Evolutionary conservation across 495 filamentous ascomycete genomes (phyloP).

Genomic region (Trichocladium uniseriatum): DNA sequence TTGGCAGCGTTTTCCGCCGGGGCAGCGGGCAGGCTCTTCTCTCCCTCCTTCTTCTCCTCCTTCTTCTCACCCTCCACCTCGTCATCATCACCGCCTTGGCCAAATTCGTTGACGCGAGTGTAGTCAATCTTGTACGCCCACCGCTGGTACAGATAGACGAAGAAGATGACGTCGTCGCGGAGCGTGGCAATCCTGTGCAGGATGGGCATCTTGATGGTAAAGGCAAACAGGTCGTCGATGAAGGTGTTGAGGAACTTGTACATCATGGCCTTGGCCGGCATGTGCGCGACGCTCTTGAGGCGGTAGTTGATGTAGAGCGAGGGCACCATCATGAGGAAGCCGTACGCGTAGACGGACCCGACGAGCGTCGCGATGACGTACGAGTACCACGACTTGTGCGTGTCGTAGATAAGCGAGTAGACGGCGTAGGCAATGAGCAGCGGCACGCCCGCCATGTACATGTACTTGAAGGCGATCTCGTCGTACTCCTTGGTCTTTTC

Average conservation of each 20-base stretch:
- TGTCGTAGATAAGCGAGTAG: conserved; percentile 87
- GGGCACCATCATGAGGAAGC: conserved; percentile 99
- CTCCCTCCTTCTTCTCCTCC: conserved; percentile 16
- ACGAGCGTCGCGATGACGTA: conserved; percentile 86
- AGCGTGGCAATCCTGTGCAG: conserved; percentile 91
- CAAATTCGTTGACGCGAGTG: conserved; percentile 91
- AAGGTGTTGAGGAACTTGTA: conserved; percentile 90
- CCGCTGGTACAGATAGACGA: conserved; percentile 93
- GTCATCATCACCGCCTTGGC: conserved; percentile 86
- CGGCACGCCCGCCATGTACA: conserved; percentile 86
- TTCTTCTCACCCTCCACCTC: conserved; percentile 42
- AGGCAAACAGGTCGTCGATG: conserved; percentile 72
- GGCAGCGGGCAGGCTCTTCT: conserved; percentile 9
- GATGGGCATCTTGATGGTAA: conserved; percentile 98
- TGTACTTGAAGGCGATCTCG: conserved; percentile 91
- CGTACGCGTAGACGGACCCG: conserved; percentile 93
- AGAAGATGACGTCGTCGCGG: conserved; percentile 95
- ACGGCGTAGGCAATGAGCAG: conserved; percentile 78
- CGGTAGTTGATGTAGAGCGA: conserved; percentile 97
- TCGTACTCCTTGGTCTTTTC: conserved; percentile 98
- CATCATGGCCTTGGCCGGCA: conserved; percentile 91
- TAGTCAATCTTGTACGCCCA: conserved; percentile 91
- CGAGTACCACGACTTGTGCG: conserved; percentile 96
- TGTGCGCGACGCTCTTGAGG: conserved; percentile 91
- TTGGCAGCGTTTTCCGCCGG: conserved; percentile 23